A percentile compares a stretch with the other conserved stretches of the same genome.
Evolutionary conservation across 352 stramenopile species (phyloP).

Genomic region (Globisporangium cederbergense): DNA sequence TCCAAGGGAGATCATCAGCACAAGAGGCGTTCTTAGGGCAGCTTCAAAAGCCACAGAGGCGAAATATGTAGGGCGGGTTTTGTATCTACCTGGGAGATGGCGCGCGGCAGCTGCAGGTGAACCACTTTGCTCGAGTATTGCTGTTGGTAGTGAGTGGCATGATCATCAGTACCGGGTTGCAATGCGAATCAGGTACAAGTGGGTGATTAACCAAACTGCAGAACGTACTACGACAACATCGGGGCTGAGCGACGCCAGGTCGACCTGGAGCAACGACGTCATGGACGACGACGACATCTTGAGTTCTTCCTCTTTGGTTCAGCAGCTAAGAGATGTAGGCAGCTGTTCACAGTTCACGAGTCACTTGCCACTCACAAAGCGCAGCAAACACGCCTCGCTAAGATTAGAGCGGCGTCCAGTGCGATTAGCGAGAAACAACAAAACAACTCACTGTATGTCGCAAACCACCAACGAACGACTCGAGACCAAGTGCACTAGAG

Average conservation of each 20-base stretch:
- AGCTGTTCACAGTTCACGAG: too few relatives aligned
- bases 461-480: too few relatives aligned
- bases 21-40: background rate
- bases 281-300: constrained; percentile 22
- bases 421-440: too few relatives aligned
- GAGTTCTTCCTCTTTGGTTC: background rate
- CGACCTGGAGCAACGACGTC: constrained; percentile 29
- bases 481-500: too few relatives aligned
- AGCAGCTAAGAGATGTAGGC: background rate
- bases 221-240: constrained; percentile 22
- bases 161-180: background rate
- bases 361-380: too few relatives aligned
- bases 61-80: too few relatives aligned
- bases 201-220: background rate
- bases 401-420: too few relatives aligned
- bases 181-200: background rate
- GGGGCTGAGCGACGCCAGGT: constrained; percentile 21
- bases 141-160: background rate
- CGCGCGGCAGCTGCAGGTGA: constrained; percentile 14
- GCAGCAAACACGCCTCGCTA: too few relatives aligned
- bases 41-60: background rate
- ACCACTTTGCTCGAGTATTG: constrained; percentile 29
- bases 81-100: constrained; percentile 18
- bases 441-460: too few relatives aligned
- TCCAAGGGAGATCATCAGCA: background rate